Conservation (phyloP, 1,284 basidiomycete genomes). For the Malassezia pachydermatis region DNA sequence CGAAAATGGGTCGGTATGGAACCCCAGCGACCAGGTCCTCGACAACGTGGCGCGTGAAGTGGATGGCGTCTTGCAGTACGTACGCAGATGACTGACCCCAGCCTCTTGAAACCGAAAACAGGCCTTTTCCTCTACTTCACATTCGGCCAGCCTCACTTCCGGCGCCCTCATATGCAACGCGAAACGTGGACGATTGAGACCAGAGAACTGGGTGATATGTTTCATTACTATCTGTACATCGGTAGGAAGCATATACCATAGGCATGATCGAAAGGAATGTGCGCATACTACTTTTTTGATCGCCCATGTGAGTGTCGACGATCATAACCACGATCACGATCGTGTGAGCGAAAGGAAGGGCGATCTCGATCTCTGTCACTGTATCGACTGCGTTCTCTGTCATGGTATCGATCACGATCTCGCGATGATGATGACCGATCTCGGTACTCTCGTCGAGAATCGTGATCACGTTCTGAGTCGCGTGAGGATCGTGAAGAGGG, state of each 20-base stretch:
- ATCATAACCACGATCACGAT: not conserved
- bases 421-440: not conserved
- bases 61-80: conserved; percentile 30
- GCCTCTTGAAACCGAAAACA: conserved; percentile 24
- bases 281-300: not conserved
- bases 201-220: conserved; percentile 33
- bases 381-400: no score
- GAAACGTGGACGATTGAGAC: conserved; percentile 28
- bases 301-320: not conserved
- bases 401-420: no score
- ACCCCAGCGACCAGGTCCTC: conserved; percentile 25
- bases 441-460: not conserved
- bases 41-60: conserved; percentile 26
- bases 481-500: not conserved
- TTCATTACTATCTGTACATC: conserved; percentile 43
- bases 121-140: conserved; percentile 41
- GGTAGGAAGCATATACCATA: conserved; percentile 13
- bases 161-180: conserved; percentile 26
- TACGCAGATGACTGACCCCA: not conserved
- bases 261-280: not conserved
- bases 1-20: conserved; percentile 36
- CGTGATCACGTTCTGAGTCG: not conserved
- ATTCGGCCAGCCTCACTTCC: conserved; percentile 42
- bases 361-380: no score
- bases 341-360: not conserved